Evolutionary conservation across 73 alveolate genomes (phyloP).

Genomic region (Stentor coeruleus): DNA sequence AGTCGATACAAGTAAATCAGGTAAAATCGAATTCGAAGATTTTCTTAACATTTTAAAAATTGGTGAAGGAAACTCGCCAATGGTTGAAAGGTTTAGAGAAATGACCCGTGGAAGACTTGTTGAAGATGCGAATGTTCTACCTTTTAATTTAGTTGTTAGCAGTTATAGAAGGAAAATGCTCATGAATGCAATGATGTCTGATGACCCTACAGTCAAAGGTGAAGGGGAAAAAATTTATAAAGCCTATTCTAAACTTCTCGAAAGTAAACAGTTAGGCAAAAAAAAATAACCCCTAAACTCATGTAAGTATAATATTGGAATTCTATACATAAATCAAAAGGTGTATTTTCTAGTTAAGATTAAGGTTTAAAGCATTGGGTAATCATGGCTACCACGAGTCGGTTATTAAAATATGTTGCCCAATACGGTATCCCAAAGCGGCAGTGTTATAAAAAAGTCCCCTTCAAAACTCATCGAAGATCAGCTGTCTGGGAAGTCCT

Average conservation of each 20-base stretch:
- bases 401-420: conserved; percentile 26
- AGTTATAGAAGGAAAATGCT: conserved; percentile 31
- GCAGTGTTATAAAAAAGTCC: conserved; percentile 35
- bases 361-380: no score
- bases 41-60: conserved; percentile 84
- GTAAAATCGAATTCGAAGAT: conserved; percentile 84
- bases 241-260: background rate
- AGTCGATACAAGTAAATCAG: conserved; percentile 89
- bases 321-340: no score
- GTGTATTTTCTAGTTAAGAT: no score
- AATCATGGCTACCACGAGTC: background rate
- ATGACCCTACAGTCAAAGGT: background rate
- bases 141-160: conserved; percentile 38
- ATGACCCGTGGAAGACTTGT: conserved; percentile 26
- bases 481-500: conserved; percentile 77
- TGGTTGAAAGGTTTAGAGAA: background rate
- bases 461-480: conserved; percentile 72
- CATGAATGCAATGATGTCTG: conserved; percentile 29
- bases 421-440: conserved; percentile 16
- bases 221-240: background rate
- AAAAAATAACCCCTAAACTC: no score
- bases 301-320: no score
- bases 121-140: conserved; percentile 29
- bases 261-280: no score
- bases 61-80: conserved; percentile 29